Base-by-base conservation (phyloP, 139 green algal species). In the Ulvella scutata region DNA sequence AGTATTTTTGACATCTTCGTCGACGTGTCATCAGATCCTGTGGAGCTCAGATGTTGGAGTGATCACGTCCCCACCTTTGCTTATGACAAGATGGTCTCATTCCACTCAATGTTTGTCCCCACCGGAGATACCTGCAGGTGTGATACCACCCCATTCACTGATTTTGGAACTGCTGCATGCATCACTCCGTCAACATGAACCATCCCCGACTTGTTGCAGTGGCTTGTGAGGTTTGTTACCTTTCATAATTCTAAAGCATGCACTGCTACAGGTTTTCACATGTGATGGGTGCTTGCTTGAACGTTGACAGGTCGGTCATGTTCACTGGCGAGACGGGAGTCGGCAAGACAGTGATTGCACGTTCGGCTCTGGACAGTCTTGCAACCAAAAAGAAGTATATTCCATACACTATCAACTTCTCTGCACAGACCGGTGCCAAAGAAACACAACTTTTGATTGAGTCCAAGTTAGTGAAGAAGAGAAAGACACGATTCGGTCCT, bases 391-490 rank as follows among this genome's bases (percentile, higher is more conserved):
- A 87, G 72, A 37, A 43, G 39, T 31, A 92, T 3, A 72, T 94
- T 31, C 82, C 86, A 2, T 81, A 89, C 82, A 90, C 79, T 61
- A 82, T 93, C 74, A 92, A 90, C 82, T 94, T 96, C 84, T 86
- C 75, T 29, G 90, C 89, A 37, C 90, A 94, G 83, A 96, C 90
- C 3, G 76, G 82, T 62, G 81, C 86, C 4, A 77, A 85, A 3
- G 88, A 91, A 74, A 90, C 86, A 38, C 89, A 93, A 82, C 36
- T 84, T 38, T 76, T 92, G 33, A 92, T 92, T 59, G 88, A 95
- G 80, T 77, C 51, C 79, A 92, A 91, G 83, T 84, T 94, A 38
- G 88, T 92, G 76, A 94, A 94, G 87, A 91, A 90, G 81, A 79
- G 88, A 60, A 92, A 91, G 84, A 92, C 85, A 38, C 75, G 84